These are phyloP conservation scores for Suaeda aralocaspica DNA, from an alignment of 148 eudicot genomes.

Conservation along the genomic window DNA sequence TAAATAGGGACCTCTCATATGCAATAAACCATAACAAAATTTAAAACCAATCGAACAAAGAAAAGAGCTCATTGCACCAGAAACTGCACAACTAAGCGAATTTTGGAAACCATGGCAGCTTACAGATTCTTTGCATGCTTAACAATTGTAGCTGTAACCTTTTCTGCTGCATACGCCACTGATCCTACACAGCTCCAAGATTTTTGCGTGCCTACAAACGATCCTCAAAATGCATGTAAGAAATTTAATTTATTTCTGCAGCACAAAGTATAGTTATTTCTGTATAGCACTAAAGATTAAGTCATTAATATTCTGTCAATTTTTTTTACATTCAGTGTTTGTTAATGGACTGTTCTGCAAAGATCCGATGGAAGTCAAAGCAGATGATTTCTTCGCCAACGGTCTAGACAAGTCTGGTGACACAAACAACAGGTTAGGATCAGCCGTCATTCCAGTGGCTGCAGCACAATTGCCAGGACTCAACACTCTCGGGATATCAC, in stretches of 20 bases:
- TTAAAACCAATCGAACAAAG: too few species aligned
- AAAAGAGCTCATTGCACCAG: too few species aligned
- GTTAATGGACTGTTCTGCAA: slow-evolving; percentile 24
- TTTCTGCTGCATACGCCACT: slow-evolving; percentile 18
- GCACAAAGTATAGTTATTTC: neutral
- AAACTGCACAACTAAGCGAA: too few species aligned
- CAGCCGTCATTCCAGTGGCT: neutral
- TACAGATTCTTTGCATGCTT: neutral
- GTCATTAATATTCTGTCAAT: too few species aligned
- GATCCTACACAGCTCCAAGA: slow-evolving; percentile 29
- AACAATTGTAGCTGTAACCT: neutral
- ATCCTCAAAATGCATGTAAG: too few species aligned
- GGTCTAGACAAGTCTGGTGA: slow-evolving; percentile 10
- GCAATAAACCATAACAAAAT: too few species aligned
- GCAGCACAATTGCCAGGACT: slow-evolving; percentile 21
- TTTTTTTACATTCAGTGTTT: neutral
- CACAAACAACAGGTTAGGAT: slow-evolving; percentile 7
- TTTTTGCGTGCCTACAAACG: slow-evolving; percentile 6
- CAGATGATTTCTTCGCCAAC: slow-evolving; percentile 21
- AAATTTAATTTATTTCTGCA: too few species aligned
- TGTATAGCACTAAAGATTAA: too few species aligned
- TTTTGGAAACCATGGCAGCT: slow-evolving; percentile 5
- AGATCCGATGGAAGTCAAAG: slow-evolving; percentile 12
- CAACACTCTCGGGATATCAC: slow-evolving; percentile 22
- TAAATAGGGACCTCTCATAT: too few species aligned